Conservation (phyloP, 148 eudicot genomes). For the Rhododendron simsii region DNA sequence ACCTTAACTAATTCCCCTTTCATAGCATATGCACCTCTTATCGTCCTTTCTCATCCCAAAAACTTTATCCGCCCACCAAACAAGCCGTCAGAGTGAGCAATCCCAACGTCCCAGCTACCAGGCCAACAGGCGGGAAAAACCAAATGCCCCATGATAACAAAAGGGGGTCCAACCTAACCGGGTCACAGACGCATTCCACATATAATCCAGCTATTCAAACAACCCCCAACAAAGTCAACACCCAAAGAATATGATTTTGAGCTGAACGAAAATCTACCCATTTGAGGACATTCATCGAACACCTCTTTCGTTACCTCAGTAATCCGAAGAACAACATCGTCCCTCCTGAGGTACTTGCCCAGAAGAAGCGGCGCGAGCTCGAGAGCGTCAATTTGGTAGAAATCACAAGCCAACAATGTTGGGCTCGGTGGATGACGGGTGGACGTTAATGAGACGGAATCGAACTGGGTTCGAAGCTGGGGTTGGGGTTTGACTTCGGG, state of each 20-base stretch:
- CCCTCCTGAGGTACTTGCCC: slow-evolving; percentile 53
- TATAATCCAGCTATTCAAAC: background rate
- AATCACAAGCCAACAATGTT: slow-evolving; percentile 39
- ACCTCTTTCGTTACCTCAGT: slow-evolving; percentile 57
- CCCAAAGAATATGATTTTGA: background rate
- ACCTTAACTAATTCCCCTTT: background rate
- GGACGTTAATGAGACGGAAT: background rate
- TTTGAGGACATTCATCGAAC: slow-evolving; percentile 35
- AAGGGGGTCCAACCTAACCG: background rate
- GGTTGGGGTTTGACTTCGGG: slow-evolving; percentile 16
- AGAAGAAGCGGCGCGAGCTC: slow-evolving; percentile 95
- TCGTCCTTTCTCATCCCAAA: background rate
- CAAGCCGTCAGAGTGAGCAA: background rate
- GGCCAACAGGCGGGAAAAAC: background rate
- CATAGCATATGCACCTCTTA: background rate
- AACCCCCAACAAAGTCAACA: background rate
- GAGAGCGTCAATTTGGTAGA: slow-evolving; percentile 75
- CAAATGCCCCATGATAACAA: background rate
- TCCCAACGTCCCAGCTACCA: background rate
- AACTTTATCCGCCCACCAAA: background rate
- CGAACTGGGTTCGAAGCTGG: slow-evolving; percentile 2
- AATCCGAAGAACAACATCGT: slow-evolving; percentile 82
- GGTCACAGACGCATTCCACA: background rate
- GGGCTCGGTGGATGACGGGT: slow-evolving; percentile 8
- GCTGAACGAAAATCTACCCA: background rate